Conservation (phyloP, 305 asterid genomes). For the Andrographis paniculata region DNA sequence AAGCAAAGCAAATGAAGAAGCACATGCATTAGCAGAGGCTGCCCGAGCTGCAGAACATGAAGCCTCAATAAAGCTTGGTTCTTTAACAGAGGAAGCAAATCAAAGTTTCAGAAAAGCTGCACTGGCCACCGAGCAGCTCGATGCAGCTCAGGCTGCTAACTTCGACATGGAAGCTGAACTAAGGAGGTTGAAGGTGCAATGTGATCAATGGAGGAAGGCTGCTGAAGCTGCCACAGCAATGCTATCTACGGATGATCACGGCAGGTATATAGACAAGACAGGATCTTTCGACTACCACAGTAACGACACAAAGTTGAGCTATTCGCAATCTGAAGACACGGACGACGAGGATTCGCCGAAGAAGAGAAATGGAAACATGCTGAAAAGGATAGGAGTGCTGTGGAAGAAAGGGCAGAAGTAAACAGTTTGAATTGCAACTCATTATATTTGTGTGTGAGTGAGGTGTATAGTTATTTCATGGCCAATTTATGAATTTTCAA, state of each 20-base stretch:
- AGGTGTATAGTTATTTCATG: conserved; percentile 13
- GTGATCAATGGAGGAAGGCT: conserved; percentile 94
- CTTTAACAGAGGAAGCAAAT: conserved; percentile 54
- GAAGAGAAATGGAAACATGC: conserved; percentile 69
- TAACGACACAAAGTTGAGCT: conserved; percentile 40
- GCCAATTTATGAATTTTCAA: conserved; percentile 6
- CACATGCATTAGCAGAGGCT: conserved; percentile 31
- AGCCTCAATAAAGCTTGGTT: conserved; percentile 36
- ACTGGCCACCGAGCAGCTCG: conserved; percentile 55
- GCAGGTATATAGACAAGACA: conserved; percentile 42
- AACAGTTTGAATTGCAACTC: conserved; percentile 10
- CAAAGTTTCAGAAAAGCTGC: conserved; percentile 43
- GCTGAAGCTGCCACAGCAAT: conserved; percentile 88
- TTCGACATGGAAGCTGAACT: conserved; percentile 67
- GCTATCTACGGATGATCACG: conserved; percentile 46
- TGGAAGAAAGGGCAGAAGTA: conserved; percentile 75
- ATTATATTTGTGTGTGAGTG: background rate
- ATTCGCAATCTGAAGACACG: conserved; percentile 43
- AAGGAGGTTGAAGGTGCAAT: conserved; percentile 74
- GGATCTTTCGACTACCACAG: conserved; percentile 47
- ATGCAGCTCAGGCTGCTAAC: conserved; percentile 68
- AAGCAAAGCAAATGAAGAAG: conserved; percentile 35
- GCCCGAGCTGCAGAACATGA: conserved; percentile 44
- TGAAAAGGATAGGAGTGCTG: conserved; percentile 69
- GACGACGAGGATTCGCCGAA: conserved; percentile 69